Evolutionary conservation across 495 filamentous ascomycete species (phyloP), one percentile per base, ranked within the genome.

Genomic region (Aspergillus cristatus): DNA sequence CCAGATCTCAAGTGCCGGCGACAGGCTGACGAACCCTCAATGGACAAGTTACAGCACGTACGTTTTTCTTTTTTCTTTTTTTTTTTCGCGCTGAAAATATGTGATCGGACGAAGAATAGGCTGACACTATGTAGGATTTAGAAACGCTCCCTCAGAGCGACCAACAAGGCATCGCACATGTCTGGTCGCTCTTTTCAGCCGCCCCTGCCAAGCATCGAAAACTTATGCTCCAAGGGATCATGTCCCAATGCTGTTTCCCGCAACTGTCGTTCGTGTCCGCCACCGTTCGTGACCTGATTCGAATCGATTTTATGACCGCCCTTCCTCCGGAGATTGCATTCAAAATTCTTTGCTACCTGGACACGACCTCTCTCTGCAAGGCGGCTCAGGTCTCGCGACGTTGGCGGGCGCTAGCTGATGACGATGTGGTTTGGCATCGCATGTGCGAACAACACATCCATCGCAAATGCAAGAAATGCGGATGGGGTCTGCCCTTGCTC

Each of bases 381-480:
- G 91, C 90, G 6, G 86, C 93, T 2, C 93, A 96, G 59, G 93
- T 99, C 26, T 95, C 86, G 55, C 78, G 77, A 38, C 72, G 78
- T 40, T 99, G 91, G 91, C 75, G 83, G 40, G 71, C 71, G 35
- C 58, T 99, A 17, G 91, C 91, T 2, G 93, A 96, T 55, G 88
- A 94, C 53, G 90, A 99, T 61, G 81, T 95, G 16, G 91, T 99
- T 2, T 99, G 91, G 91, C 90, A 96, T 47, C 82, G 80, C 38
- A 97, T 99, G 90, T 99, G 91, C 53, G 89, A 96, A 64, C 91
- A 99, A 51, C 91, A 99, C 51, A 97, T 94, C 37, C 86, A 91
- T 48, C 73, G 89, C 34, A 97, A 95, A 56, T 99, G 91, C 62
- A 88, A 79, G 34, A 96, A 95, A 54, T 99, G 91, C 52, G 90